Conservation (phyloP, 257 asterid genomes). For the Scutellaria barbata region DNA sequence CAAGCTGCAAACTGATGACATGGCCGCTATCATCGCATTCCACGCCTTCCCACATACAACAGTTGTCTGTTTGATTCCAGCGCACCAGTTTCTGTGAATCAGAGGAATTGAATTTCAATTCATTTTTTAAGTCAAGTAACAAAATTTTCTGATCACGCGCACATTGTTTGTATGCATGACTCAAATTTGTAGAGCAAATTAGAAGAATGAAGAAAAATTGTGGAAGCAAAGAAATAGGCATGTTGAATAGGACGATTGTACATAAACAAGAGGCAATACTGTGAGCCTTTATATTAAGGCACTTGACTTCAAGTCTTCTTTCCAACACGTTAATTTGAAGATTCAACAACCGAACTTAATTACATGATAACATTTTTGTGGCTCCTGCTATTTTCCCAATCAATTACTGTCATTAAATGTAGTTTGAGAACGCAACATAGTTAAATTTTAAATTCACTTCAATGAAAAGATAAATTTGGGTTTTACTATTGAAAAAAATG, state of each 20-base stretch:
- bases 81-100: conserved; percentile 29
- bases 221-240: background rate
- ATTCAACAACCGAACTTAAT: no score
- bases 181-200: background rate
- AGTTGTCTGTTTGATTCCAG: conserved; percentile 37
- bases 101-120: background rate
- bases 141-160: conserved; percentile 20
- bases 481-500: no score
- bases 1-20: conserved; percentile 35
- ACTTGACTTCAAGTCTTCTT: no score
- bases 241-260: background rate
- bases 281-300: no score
- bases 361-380: no score
- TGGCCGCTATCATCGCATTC: conserved; percentile 38
- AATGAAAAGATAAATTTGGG: no score
- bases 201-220: background rate
- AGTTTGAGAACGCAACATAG: no score
- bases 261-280: no score
- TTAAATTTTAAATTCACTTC: no score
- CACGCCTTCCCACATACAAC: conserved; percentile 48
- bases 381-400: no score
- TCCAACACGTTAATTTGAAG: no score
- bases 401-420: no score
- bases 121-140: conserved; percentile 33
- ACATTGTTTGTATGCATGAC: conserved; percentile 25